A percentile compares a stretch with the other conserved stretches of the same genome.
Conservation (phyloP, 2,329 filamentous ascomycete genomes). For the Pseudogymnoascus sp. region DNA sequence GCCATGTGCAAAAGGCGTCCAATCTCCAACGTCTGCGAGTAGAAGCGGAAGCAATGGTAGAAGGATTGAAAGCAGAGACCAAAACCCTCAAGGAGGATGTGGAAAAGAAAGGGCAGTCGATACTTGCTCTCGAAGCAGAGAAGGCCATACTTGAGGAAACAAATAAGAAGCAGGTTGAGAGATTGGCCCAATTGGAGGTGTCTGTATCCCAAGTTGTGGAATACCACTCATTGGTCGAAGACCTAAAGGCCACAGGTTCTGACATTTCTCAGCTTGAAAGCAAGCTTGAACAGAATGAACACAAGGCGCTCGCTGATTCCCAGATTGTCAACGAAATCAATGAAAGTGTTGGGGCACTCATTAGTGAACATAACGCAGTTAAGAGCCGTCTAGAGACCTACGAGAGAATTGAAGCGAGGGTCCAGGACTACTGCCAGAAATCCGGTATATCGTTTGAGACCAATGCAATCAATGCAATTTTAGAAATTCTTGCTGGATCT, state of each 20-base stretch:
- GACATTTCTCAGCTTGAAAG: neutral
- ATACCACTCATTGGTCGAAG: neutral
- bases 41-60: neutral
- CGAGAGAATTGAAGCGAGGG: neutral
- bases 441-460: neutral
- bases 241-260: neutral
- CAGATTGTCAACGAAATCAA: neutral
- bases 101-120: neutral
- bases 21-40: neutral
- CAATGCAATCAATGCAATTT: neutral
- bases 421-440: neutral
- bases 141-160: neutral
- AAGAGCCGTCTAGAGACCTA: neutral
- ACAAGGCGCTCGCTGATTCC: neutral
- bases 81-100: neutral
- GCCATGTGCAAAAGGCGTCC: neutral
- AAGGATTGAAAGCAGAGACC: neutral
- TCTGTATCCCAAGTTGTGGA: neutral
- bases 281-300: neutral
- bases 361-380: neutral
- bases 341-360: neutral
- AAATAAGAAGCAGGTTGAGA: neutral
- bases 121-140: neutral
- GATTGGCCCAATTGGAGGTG: neutral
- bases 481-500: neutral